Evolutionary conservation across 1,139 yeast species (phyloP), one percentile per base, ranked within the genome.

Genomic region (Saccharomyces hybrid): DNA sequence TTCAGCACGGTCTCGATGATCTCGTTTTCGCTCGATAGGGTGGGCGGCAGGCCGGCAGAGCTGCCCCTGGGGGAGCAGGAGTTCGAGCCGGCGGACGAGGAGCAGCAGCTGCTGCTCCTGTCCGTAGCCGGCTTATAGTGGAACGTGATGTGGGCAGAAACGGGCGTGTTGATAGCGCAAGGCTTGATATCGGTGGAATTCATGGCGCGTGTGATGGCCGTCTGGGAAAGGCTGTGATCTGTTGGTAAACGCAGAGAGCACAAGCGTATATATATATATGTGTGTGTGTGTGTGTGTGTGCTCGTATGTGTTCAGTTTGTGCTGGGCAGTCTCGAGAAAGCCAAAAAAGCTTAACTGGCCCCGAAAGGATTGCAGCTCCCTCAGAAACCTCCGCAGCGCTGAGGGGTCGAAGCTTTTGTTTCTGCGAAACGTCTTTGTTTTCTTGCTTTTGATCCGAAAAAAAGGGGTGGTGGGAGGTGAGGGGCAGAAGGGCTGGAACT

Each of bases 111-210:
- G 38, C 41, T 29, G 29, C 44, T 44, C 14, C 32, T 41, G 29
- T 51, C 57, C 38, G 47, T 52, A 7, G 16, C 21, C 16, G 28
- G 48, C 42, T 41, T 41, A 38, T 55, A 55, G 47, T 55, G 57
- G 6, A 55, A 51, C 27, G 57, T 55, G 11, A 55, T 49, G 48
- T 55, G 57, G 5, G 57, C 57, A 21, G 57, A 55, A 29, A 55
- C 57, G 24, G 57, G 57, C 44, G 54, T 53, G 16, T 55, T 55
- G 19, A 50, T 19, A 8, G 42, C 38, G 31, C 47, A 34, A n/a
- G 44, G 44, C 44, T 38, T 38, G 44, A 38, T 38, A 38, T 16
- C 49, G 7, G 34, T 31, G 38, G 38, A 24, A 9, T 24, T 11
- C 49, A 47, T 48, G 42, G n/a, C 46, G 24, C 46, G 51, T 31